Base-by-base conservation (phyloP, 73 alveolate genomes). In the Urostyla sp. region DNA sequence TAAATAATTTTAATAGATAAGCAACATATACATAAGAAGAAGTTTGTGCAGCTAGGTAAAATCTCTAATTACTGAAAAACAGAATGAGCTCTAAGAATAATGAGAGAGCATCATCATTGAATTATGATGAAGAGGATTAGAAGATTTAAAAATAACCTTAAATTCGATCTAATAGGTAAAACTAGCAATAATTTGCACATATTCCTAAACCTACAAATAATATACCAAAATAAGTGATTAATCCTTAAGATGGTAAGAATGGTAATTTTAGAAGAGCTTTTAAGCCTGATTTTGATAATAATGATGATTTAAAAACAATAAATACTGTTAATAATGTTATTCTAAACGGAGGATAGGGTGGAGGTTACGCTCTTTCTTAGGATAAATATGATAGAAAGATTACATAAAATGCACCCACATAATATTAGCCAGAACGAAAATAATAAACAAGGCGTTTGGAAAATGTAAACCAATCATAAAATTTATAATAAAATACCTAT, bases 241-340 rank as follows among this genome's bases (percentile, higher is more conserved):
- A 59, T 34, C 56, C 53, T 28, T 32, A 24, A 15, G 37, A 59
- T 59, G 53, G 56, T 35, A n/a, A 59, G 27, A 59, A 59, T 34
- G 37, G 32, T 15, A 59, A 59, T 35, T 59, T 59, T 36, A 59
- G 76, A 59, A 59, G 37, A 59, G 76, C 76, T 8, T 59, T 59
- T 59, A 59, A 59, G 18, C 76, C 76, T 28, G 24, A 10, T 11
- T 15, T 15, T 59, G 76, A 59, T 21, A 59, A 59, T 59, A 36
- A 59, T 21, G 37, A 55, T 27, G 10, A 24, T 13, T 52, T 52
- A 11, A n/a, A 11, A 35, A 59, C n/a, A 11, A 5, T 7, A 3
- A 36, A 36, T 5, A 36, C 38, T 36, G 55, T 35, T 6, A n/a
- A 28, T 5, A 18, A 59, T 31, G 55, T 35, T 3, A 59, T 35